Evolutionary conservation across 257 asterid genomes (phyloP).

Genomic region (Primulina tabacum): DNA sequence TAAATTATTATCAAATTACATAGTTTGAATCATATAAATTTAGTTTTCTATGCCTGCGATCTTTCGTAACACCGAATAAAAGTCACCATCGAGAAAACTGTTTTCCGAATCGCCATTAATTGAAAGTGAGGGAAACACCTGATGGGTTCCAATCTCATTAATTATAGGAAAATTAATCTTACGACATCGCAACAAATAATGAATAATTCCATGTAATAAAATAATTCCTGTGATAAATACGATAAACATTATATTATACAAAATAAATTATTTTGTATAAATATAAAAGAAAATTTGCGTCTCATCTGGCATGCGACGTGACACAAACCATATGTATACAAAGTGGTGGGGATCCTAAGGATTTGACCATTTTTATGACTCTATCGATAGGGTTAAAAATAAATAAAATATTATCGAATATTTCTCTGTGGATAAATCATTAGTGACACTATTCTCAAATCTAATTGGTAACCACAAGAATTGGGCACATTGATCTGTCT

Average conservation of each 20-base stretch:
- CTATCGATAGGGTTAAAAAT: not conserved
- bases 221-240: not conserved
- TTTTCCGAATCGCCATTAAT: not conserved
- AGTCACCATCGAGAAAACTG: not conserved
- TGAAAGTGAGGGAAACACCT: not conserved
- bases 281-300: not conserved
- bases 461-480: slow-evolving; percentile 23
- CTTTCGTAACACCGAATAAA: no score
- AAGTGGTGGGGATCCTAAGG: slow-evolving; percentile 5
- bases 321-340: slow-evolving; percentile 39
- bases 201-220: not conserved
- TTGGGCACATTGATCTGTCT: slow-evolving; percentile 14
- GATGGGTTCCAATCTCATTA: not conserved
- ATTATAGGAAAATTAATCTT: not conserved
- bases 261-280: no score
- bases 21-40: no score
- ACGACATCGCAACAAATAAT: not conserved
- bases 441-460: slow-evolving; percentile 4
- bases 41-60: no score
- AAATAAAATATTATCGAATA: not conserved
- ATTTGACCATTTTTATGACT: slow-evolving; percentile 22
- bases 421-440: not conserved
- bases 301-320: slow-evolving; percentile 25
- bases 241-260: no score
- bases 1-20: no score